Evolutionary conservation across 805 yeast genomes (phyloP), one percentile per base, ranked within the genome.

Genomic region (Myxozyma sirexii): DNA sequence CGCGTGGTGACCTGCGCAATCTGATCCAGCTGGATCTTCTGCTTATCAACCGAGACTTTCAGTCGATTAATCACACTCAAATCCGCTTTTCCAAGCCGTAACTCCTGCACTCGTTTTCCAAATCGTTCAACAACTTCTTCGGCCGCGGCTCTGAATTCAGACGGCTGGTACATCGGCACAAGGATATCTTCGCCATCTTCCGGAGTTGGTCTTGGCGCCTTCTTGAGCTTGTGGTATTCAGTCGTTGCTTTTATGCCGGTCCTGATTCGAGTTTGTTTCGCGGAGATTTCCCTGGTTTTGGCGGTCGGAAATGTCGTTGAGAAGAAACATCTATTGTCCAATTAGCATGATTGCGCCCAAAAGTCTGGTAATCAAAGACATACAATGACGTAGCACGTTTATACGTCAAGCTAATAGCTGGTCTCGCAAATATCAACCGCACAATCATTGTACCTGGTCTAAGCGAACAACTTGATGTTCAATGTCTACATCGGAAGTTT

Each of bases 1-100:
- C 86, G 86, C 54, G 83, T 66, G 0, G 87, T 76, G 2, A 93
- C 86, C 62, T 85, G 86, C 0, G 96, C 96, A 29, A 90, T 10
- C n/a, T 57, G 46, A 29, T 54, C 74, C 31, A 60, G n/a, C 17
- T 26, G 35, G 10, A 27, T 19, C 23, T 43, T 84, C 78, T 67
- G 68, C 58, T 66, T 68, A 37, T 72, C 74, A 21, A 69, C 61
- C 42, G 70, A 71, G n/a, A 74, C 64, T 21, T 75, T 73, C 17
- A 93, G 80, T 42, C 72, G 71, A 70, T 87, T 87, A 67, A 90
- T 88, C 19, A 86, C 80, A 31, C 76, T 77, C 1, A 92, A 85
- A 67, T 85, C 85, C 2, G 89, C 78, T 56, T 81, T 82, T 3
- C 96, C 96, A 70, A 85, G 77, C 69, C 84, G 88, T 46, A 84